phyloP scores from a whole-genome alignment of 75 land plant genomes.

The Sequoiadendron giganteum region DNA sequence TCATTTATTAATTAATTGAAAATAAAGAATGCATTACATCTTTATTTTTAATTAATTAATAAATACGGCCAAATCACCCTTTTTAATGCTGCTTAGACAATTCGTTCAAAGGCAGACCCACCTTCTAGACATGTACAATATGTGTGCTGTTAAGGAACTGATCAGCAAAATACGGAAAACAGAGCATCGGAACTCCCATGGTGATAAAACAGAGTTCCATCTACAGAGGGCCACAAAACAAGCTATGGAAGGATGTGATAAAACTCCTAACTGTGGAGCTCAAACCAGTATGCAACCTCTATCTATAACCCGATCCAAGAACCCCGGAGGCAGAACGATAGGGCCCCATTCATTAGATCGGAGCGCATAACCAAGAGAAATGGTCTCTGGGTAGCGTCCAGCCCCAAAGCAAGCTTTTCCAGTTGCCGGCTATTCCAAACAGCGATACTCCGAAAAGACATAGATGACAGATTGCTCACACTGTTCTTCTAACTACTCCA shows the following conservation, averaged over 20 bases:
- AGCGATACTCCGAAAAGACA: conserved; percentile 50
- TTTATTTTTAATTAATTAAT: no score
- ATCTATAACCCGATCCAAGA: conserved; percentile 3
- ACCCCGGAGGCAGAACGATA: conserved; percentile 20
- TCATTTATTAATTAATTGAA: no score
- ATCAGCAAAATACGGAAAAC: no score
- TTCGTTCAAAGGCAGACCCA: no score
- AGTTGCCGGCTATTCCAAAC: conserved; percentile 24
- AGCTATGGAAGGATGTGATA: conserved; percentile 41
- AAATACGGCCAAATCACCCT: no score
- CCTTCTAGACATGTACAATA: no score
- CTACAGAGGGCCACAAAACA: conserved; percentile 67
- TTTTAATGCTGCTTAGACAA: no score
- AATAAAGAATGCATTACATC: no score
- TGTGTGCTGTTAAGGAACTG: no score
- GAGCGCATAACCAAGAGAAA: conserved; percentile 50
- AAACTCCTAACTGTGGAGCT: conserved; percentile 58
- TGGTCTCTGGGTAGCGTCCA: no score
- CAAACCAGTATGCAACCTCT: conserved; percentile 46
- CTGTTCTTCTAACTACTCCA: conserved; percentile 39
- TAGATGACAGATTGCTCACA: conserved; percentile 20
- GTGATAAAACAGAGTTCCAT: conserved; percentile 75
- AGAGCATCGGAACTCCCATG: no score
- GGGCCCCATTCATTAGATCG: conserved; percentile 21
- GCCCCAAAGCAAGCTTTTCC: conserved; percentile 26